These are phyloP conservation scores for Melampsora americana DNA, from an alignment of 1,284 basidiomycete species.

Conservation along the genomic window DNA sequence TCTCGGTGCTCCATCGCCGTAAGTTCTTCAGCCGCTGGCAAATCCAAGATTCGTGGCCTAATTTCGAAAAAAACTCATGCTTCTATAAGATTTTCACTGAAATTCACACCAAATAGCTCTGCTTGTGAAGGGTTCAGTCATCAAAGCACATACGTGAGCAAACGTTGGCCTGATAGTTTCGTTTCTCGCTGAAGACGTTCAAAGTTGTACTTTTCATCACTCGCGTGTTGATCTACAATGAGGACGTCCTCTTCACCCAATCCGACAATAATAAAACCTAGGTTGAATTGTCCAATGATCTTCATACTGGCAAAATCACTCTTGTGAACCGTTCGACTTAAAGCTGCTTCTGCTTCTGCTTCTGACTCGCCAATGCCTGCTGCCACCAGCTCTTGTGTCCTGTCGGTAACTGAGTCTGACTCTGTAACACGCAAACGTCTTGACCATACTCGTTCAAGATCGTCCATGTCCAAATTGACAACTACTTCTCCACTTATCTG, in stretches of 20 bases:
- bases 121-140: background rate
- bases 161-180: conserved; percentile 76
- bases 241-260: conserved; percentile 61
- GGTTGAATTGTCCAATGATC: conserved; percentile 89
- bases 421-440: background rate
- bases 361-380: conserved; percentile 64
- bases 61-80: background rate
- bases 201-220: conserved; percentile 97
- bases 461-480: background rate
- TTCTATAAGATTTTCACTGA: background rate
- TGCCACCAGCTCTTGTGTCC: conserved; percentile 54
- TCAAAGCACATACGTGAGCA: conserved; percentile 65
- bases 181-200: conserved; percentile 86
- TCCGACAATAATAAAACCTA: conserved; percentile 81
- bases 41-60: conserved; percentile 73
- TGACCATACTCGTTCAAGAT: background rate
- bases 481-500: conserved; percentile 3
- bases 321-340: conserved; percentile 83
- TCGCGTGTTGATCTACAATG: conserved; percentile 78
- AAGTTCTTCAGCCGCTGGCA: conserved; percentile 86
- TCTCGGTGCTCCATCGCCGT: conserved; percentile 80
- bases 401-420: background rate
- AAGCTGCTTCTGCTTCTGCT: conserved; percentile 65
- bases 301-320: conserved; percentile 78
- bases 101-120: background rate